Conservation (phyloP, 441 rosid species). For the Brassica hybrid region DNA sequence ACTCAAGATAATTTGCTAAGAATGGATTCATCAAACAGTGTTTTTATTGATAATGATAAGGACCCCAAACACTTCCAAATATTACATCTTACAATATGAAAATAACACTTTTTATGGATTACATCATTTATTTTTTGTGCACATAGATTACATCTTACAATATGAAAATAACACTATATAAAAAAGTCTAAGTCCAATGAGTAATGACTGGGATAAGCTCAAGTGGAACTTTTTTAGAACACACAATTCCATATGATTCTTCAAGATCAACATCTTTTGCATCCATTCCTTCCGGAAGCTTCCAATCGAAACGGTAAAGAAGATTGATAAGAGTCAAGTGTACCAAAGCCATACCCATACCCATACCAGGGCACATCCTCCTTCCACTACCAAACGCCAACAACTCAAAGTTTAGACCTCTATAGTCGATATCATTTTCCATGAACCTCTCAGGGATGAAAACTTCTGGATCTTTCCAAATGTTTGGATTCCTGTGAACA, state of each 20-base stretch:
- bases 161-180: neutral
- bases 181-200: neutral
- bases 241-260: constrained; percentile 1
- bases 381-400: constrained; percentile 2
- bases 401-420: constrained; percentile 4
- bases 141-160: neutral
- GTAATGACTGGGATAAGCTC: constrained; percentile 3
- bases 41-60: neutral
- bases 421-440: neutral
- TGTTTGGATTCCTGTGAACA: neutral
- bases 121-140: no score
- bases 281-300: constrained; percentile 1
- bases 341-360: constrained; percentile 5
- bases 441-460: neutral
- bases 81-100: neutral
- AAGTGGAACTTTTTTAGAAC: neutral
- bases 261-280: constrained; percentile 8
- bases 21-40: neutral
- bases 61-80: neutral
- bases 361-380: constrained; percentile 8
- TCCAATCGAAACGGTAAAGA: constrained; percentile 1
- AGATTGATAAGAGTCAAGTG: constrained; percentile 2
- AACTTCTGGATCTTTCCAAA: constrained; percentile 6
- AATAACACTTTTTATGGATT: no score
- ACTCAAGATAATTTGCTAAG: neutral